Evolutionary conservation across 345 rosid genomes (phyloP).

Genomic region (Rubroshorea leprosula): DNA sequence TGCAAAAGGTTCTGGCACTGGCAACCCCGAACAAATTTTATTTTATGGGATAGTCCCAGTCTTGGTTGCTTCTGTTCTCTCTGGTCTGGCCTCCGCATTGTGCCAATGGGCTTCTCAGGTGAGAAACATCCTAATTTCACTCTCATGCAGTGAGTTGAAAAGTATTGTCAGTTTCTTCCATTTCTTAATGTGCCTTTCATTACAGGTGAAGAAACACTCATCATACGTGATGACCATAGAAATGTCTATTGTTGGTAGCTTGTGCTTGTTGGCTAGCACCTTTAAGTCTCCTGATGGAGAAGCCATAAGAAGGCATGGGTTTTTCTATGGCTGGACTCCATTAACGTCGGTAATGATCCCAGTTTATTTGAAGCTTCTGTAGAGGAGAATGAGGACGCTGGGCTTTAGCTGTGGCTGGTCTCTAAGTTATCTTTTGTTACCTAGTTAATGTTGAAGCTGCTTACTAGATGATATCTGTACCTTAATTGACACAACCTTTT

Average conservation of each 20-base stretch:
- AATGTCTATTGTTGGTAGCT: slow-evolving; percentile 93
- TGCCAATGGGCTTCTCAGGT: slow-evolving; percentile 99
- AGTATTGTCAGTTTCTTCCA: background rate
- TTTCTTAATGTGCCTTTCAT: slow-evolving; percentile 9
- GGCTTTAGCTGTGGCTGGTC: background rate
- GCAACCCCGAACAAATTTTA: slow-evolving; percentile 54
- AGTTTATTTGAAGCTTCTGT: background rate
- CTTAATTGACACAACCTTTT: background rate
- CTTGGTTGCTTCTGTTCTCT: slow-evolving; percentile 88
- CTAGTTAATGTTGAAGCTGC: background rate
- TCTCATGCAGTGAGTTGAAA: background rate
- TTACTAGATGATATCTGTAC: background rate
- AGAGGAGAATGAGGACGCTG: background rate
- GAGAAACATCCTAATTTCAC: background rate
- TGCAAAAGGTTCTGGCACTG: slow-evolving; percentile 48
- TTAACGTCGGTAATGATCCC: slow-evolving; percentile 58
- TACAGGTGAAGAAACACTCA: slow-evolving; percentile 89
- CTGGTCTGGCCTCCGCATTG: slow-evolving; percentile 90
- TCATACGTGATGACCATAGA: slow-evolving; percentile 95
- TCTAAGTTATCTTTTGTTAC: background rate
- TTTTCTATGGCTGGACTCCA: slow-evolving; percentile 95
- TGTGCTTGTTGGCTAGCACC: slow-evolving; percentile 76
- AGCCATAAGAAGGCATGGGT: slow-evolving; percentile 70
- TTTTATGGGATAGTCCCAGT: slow-evolving; percentile 92
- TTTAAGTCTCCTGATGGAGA: slow-evolving; percentile 95